Conservation (phyloP, 495 filamentous ascomycete genomes). For the Penicillium lagena region DNA sequence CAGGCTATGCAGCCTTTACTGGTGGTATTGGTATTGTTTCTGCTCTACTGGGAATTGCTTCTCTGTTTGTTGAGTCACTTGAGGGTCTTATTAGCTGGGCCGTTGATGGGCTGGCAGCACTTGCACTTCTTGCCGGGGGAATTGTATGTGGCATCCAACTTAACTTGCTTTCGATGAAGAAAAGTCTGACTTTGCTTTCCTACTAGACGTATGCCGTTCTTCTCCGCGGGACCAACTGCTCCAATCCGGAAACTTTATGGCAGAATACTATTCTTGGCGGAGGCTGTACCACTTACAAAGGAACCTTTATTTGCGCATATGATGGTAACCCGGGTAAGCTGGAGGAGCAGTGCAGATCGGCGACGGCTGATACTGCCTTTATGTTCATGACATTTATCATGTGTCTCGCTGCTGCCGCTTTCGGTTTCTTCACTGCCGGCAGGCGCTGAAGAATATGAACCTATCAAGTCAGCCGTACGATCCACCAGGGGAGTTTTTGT, state of each 20-base stretch:
- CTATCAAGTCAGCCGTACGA: too few species aligned
- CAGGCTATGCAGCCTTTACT: constrained; percentile 39
- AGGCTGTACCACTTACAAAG: constrained; percentile 10
- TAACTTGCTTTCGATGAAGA: background rate
- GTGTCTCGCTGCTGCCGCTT: background rate
- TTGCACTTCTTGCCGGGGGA: constrained; percentile 45
- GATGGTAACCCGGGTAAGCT: background rate
- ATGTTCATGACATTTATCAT: background rate
- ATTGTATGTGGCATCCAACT: constrained; percentile 38
- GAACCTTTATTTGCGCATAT: background rate
- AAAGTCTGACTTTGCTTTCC: background rate
- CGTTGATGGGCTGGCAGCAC: constrained; percentile 34
- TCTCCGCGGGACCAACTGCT: constrained; percentile 30
- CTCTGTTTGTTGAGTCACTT: constrained; percentile 31
- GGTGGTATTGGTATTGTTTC: constrained; percentile 44
- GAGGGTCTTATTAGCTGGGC: constrained; percentile 29
- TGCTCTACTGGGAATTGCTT: constrained; percentile 26
- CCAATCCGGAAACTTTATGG: constrained; percentile 5
- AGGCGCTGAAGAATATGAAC: too few species aligned
- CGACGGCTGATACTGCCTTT: background rate
- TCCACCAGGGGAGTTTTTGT: too few species aligned
- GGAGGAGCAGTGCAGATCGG: background rate
- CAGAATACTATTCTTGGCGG: constrained; percentile 27
- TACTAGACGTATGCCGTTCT: constrained; percentile 39
- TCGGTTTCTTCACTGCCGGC: background rate